These are phyloP conservation scores for Gossypium australe DNA, from an alignment of 345 rosid genomes.

Conservation along the genomic window DNA sequence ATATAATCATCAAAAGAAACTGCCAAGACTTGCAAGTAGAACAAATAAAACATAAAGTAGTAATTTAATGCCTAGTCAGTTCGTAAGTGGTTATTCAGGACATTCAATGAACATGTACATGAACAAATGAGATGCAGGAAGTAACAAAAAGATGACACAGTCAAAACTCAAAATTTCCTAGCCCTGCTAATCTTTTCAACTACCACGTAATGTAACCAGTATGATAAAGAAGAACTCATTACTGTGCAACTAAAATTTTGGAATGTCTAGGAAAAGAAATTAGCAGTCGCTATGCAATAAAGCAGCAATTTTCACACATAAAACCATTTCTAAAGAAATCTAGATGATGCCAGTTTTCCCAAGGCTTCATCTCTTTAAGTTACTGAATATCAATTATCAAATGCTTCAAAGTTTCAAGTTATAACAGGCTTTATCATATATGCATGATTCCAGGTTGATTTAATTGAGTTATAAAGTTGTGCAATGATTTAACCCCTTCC, in stretches of 20 bases:
- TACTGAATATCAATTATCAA: background rate
- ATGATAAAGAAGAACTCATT: background rate
- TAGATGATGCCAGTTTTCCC: background rate
- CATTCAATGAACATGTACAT: background rate
- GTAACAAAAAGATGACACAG: background rate
- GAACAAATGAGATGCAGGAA: background rate
- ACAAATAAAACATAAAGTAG: conserved; percentile 1
- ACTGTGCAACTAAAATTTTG: background rate
- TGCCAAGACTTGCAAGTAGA: background rate
- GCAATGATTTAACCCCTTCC: background rate
- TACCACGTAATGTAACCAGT: background rate
- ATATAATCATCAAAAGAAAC: background rate
- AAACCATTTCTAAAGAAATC: conserved; percentile 1
- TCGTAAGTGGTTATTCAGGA: background rate
- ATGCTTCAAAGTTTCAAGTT: background rate
- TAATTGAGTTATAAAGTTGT: background rate
- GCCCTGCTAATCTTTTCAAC: background rate
- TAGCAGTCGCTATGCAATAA: background rate
- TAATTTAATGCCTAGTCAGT: background rate
- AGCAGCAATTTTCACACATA: background rate
- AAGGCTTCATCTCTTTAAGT: background rate
- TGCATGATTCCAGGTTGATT: background rate
- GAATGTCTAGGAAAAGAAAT: background rate
- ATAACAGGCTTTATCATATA: background rate
- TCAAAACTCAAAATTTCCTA: background rate